Evolutionary conservation across 306 rosid genomes (phyloP).

Genomic region (Alnus rubra): DNA sequence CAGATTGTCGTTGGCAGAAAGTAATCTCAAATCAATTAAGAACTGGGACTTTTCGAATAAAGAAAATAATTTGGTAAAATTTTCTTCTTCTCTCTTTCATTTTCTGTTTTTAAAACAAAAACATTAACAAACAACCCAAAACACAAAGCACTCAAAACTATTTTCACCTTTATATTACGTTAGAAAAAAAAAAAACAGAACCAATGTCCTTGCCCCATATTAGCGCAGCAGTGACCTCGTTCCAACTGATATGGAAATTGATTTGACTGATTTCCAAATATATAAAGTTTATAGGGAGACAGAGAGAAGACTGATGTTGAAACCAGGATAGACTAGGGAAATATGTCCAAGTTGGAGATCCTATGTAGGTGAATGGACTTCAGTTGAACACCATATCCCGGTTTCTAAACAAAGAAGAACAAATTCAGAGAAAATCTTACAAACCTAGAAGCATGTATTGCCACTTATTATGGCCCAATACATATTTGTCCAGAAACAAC

Average conservation of each 20-base stretch:
- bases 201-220: not conserved
- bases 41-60: too few relatives aligned
- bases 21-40: not conserved
- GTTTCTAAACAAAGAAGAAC: not conserved
- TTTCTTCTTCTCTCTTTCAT: too few relatives aligned
- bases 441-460: not conserved
- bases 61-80: not conserved
- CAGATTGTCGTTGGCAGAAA: constrained; percentile 3
- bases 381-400: not conserved
- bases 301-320: not conserved
- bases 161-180: too few relatives aligned
- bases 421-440: not conserved
- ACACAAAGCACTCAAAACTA: too few relatives aligned
- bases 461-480: not conserved
- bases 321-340: not conserved
- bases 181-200: too few relatives aligned
- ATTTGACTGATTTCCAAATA: not conserved
- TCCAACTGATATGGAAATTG: not conserved
- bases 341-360: not conserved
- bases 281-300: not conserved
- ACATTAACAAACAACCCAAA: too few relatives aligned
- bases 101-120: too few relatives aligned
- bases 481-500: not conserved
- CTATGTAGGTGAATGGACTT: not conserved
- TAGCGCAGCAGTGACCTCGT: not conserved